Base-by-base conservation (phyloP, 2,329 filamentous ascomycete species). In the Fusarium sacchari region DNA sequence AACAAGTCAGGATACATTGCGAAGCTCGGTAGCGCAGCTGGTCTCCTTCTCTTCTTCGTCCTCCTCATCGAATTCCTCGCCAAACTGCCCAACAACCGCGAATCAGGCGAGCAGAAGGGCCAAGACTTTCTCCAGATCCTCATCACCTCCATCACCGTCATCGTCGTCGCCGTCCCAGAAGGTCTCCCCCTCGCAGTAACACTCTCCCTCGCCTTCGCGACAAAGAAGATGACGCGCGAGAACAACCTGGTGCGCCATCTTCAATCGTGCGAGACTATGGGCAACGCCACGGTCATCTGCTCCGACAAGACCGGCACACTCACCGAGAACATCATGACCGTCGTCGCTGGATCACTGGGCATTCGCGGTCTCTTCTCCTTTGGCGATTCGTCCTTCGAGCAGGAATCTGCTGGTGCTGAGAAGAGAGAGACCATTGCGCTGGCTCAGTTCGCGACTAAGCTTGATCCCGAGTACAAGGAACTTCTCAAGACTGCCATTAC, bases 31-130 rank as follows among this genome's bases (percentile, higher is more conserved):
- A 89, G 92, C 75, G 89, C 89, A 58, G 91, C 93, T 28, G 93
- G 93, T 61, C 82, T 93, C 15, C 81, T 95, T 5, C 85, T 96
- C 20, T 96, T 96, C 79, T 82, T 94, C 58, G 91, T 95, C n/a
- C 85, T 95, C 8, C 89, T 95, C 76, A 93, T 96, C 84, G 90
- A 93, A 76, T 95, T 95, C 79, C 83, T 94, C 22, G 91, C 88
- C 44, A 81, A 86, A 20, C 85, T 95, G 6, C 87, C 87, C 18
- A 76, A 82, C 28, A 90, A 88, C 76, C 44, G 69, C n/a, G 78
- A 71, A 0, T 80, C 82, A 0, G 82, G 89, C 2, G 84, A 88
- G 1, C 81, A 88, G 49, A 94, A 94, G 81, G 82, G 79, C 0
- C 83, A 83, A 36, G 79, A 86, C 22, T 92, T 92, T 72, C 83